These are phyloP conservation scores for Fusarium coicis DNA, from an alignment of 2,329 filamentous ascomycete genomes.

Conservation along the genomic window DNA sequence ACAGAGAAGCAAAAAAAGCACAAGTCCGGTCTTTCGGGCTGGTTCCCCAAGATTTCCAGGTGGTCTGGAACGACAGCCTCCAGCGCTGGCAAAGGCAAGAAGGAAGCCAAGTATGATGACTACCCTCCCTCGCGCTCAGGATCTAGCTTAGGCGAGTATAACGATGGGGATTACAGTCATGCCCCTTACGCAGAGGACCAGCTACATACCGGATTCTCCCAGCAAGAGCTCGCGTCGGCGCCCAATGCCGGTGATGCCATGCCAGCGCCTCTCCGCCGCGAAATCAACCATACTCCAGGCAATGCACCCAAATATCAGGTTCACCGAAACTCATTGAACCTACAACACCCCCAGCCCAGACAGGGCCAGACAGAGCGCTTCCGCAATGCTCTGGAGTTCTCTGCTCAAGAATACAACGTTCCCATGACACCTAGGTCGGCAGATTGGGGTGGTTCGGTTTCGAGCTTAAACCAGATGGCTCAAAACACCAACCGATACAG, in stretches of 20 bases:
- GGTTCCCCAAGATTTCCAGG: conserved; percentile 91
- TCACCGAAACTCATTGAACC: conserved; percentile 81
- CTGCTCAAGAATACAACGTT: conserved; percentile 74
- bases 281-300: conserved; percentile 65
- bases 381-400: conserved; percentile 77
- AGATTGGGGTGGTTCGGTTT: conserved; percentile 71
- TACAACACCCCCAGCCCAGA: conserved; percentile 82
- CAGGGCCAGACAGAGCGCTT: conserved; percentile 79
- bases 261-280: conserved; percentile 49
- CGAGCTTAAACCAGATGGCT: conserved; percentile 66
- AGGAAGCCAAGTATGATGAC: conserved; percentile 70
- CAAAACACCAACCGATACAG: conserved; percentile 61
- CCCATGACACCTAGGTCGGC: conserved; percentile 69
- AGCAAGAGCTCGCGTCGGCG: conserved; percentile 53
- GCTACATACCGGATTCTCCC: conserved; percentile 66
- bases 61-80: conserved; percentile 98
- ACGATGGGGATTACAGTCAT: conserved; percentile 65
- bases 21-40: conserved; percentile 83
- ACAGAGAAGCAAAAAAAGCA: conserved; percentile 85
- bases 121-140: conserved; percentile 77
- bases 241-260: conserved; percentile 37
- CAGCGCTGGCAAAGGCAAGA: conserved; percentile 76
- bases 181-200: conserved; percentile 70
- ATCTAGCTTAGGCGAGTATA: conserved; percentile 76
- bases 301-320: conserved; percentile 86